Conservation (phyloP, 2,329 filamentous ascomycete species). For the Aureobasidium sp. region DNA sequence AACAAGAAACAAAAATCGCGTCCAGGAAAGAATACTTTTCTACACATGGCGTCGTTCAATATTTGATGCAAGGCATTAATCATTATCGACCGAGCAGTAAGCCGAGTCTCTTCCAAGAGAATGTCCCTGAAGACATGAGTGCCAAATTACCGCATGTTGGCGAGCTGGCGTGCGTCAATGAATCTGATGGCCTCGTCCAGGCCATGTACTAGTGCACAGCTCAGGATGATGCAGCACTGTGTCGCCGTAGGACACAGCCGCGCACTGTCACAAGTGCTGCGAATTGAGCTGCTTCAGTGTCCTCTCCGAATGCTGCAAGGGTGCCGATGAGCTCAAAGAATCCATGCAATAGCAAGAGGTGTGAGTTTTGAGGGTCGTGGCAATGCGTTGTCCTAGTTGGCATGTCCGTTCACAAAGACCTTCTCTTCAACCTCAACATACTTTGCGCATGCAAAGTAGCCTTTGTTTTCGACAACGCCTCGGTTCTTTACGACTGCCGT, state of each 20-base stretch:
- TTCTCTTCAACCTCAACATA: slow-evolving; percentile 3
- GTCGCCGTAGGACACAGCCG: neutral
- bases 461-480: slow-evolving; percentile 96
- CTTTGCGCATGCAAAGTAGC: slow-evolving; percentile 86
- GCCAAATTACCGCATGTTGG: neutral
- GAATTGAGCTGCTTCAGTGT: neutral
- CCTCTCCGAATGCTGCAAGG: too few relatives aligned
- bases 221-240: neutral
- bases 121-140: neutral
- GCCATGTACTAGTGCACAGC: neutral
- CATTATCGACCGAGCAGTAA: neutral
- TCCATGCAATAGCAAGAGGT: neutral
- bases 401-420: neutral
- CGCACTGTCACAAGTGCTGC: neutral
- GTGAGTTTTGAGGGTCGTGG: neutral
- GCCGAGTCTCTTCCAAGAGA: neutral
- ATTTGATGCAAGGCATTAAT: slow-evolving; percentile 5
- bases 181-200: neutral
- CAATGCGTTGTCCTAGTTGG: neutral
- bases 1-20: neutral
- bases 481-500: slow-evolving; percentile 90
- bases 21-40: neutral
- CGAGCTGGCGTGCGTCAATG: neutral
- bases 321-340: neutral
- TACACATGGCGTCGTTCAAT: neutral